Base-by-base conservation (phyloP, 164 flowering plant genomes). In the Sextonia rubra region DNA sequence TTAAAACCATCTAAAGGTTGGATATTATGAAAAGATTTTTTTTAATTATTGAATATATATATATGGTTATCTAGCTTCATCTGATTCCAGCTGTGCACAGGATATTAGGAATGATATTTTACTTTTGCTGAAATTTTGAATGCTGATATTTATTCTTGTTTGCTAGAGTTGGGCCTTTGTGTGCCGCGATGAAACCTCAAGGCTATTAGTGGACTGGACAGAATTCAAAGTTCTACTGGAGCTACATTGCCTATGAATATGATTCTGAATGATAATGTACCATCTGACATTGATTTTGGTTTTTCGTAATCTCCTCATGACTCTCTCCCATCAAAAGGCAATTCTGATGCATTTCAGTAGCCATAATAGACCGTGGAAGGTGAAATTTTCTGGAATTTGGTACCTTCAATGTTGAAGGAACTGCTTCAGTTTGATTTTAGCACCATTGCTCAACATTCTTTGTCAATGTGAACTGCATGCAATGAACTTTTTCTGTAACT, bases 131-230 rank as follows among this genome's bases (percentile, higher is more conserved):
- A 7, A 27, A 29, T 4, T 64, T 4, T 64, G 17, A 64, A 64
- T 15, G 44, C 44, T 64, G 67, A 64, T 29, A 9, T 25, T 64
- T 64, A 12, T 64, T 64, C 24, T 29, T 27, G 9, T 64, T 64
- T 17, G 6, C 18, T 64, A 64, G 67, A 29, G 30, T 17, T 64
- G 12, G 67, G 67, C 27, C 67, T 27, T 27, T 64, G 67, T n/a
- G 44, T 64, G 27, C 67, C 67, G n/a, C 67, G 67, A 29, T 64
- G 67, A 64, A 64, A 25, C 37, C 22, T 64, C 20, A 27, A 64
- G 30, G 67, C 30, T 5, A 6, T 3, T 27, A 15, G 15, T 29
- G 64, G 14, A 61, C 27, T 18, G 44, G 44, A 26, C 29, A 18
- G 22, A 64, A 29, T 17, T 64, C 24, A 27, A 64, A 30, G 5